These are phyloP conservation scores for Pythium guiyangense DNA, from an alignment of 352 stramenopile genomes.

Conservation along the genomic window DNA sequence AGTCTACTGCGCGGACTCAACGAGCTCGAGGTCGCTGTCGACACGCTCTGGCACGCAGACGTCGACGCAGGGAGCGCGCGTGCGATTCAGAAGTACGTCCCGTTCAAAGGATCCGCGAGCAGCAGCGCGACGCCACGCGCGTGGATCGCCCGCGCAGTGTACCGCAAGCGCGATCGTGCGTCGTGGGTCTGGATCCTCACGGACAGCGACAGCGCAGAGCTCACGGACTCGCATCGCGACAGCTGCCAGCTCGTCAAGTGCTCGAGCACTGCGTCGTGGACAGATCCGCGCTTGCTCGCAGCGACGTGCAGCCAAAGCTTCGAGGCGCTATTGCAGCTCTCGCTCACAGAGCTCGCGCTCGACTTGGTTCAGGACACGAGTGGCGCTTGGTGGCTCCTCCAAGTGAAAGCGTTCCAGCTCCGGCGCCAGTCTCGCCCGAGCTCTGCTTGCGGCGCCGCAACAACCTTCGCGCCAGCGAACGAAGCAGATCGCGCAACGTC, in stretches of 20 bases:
- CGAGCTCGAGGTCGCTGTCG: constrained; percentile 12
- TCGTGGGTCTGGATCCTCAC: constrained; percentile 60
- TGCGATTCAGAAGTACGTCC: constrained; percentile 49
- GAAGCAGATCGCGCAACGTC: constrained; percentile 28
- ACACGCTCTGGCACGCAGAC: constrained; percentile 7
- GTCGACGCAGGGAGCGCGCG: neutral
- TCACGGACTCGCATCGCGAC: constrained; percentile 19
- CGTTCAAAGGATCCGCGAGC: constrained; percentile 24
- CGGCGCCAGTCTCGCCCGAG: constrained; percentile 12
- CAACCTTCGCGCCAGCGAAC: neutral
- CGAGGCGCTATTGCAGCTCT: constrained; percentile 30
- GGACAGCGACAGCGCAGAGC: constrained; percentile 2
- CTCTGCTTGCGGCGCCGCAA: neutral
- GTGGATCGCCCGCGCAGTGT: constrained; percentile 52
- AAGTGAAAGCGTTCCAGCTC: constrained; percentile 64
- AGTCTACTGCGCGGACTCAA: constrained; percentile 7
- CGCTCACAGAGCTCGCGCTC: constrained; percentile 43
- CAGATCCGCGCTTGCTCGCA: constrained; percentile 30
- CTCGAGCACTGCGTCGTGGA: constrained; percentile 45
- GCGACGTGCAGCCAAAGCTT: constrained; percentile 28
- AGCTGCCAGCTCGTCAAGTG: constrained; percentile 62
- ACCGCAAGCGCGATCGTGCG: constrained; percentile 45
- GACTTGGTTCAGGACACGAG: constrained; percentile 51
- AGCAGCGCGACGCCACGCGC: constrained; percentile 16
- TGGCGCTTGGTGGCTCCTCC: constrained; percentile 59